Evolutionary conservation across 345 rosid genomes (phyloP).

Genomic region (Linum tenue): DNA sequence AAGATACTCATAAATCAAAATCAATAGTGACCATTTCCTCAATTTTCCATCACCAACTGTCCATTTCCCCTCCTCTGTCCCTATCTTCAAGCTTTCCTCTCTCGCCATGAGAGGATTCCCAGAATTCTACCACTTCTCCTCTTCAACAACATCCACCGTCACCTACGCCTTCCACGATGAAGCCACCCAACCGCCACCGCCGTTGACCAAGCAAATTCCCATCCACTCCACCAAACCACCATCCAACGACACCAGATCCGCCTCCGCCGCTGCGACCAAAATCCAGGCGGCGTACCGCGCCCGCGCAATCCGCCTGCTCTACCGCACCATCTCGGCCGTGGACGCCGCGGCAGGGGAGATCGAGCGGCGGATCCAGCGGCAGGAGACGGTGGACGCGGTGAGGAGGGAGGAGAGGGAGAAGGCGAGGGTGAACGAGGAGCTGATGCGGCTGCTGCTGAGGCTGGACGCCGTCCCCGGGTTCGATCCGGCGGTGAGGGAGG

Average conservation of each 20-base stretch:
- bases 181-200: slow-evolving; percentile 14
- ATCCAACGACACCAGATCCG: slow-evolving; percentile 1
- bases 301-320: slow-evolving; percentile 44
- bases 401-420: slow-evolving; percentile 53
- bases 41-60: neutral
- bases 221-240: slow-evolving; percentile 11
- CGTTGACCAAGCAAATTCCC: slow-evolving; percentile 25
- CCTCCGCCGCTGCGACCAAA: slow-evolving; percentile 37
- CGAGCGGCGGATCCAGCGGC: slow-evolving; percentile 61
- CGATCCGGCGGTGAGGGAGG: slow-evolving; percentile 60
- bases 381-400: slow-evolving; percentile 76
- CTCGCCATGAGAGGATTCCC: neutral
- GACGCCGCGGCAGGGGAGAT: slow-evolving; percentile 46
- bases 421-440: slow-evolving; percentile 62
- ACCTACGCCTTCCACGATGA: slow-evolving; percentile 31
- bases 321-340: slow-evolving; percentile 42
- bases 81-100: neutral
- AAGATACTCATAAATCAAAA: neutral
- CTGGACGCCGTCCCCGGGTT: slow-evolving; percentile 81
- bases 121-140: slow-evolving; percentile 12
- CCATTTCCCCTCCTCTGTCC: neutral
- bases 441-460: slow-evolving; percentile 67
- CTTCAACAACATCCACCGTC: slow-evolving; percentile 16
- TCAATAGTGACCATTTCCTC: neutral
- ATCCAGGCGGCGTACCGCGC: slow-evolving; percentile 70